These are phyloP conservation scores for Panus rudis DNA, from an alignment of 768 basidiomycete genomes.

Conservation along the genomic window DNA sequence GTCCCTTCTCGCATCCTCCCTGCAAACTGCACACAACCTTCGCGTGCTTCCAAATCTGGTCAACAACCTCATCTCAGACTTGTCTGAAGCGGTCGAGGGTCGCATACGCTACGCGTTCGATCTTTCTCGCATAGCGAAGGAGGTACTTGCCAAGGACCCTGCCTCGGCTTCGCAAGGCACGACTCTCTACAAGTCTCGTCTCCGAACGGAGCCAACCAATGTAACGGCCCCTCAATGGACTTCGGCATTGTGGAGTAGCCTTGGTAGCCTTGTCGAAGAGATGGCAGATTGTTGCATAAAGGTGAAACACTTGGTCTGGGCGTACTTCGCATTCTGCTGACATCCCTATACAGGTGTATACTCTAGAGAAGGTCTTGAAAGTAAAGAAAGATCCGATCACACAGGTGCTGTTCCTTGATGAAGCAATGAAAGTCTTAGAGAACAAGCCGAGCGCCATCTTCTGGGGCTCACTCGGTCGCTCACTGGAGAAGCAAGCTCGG, in stretches of 20 bases:
- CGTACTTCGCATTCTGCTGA: not conserved
- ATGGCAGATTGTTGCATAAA: conserved; percentile 91
- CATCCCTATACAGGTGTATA: conserved; percentile 62
- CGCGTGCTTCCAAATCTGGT: conserved; percentile 79
- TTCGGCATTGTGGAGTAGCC: conserved; percentile 68
- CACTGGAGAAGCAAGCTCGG: conserved; percentile 75
- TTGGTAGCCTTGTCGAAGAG: conserved; percentile 81
- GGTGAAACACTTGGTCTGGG: conserved; percentile 29
- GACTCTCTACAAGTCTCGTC: conserved; percentile 73
- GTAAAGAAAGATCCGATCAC: conserved; percentile 80
- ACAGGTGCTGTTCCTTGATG: conserved; percentile 79
- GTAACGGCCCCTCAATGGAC: conserved; percentile 84
- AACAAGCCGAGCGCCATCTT: conserved; percentile 88
- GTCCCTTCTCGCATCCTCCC: conserved; percentile 81
- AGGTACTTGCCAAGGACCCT: conserved; percentile 57
- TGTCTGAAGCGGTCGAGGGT: conserved; percentile 77
- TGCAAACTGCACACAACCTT: conserved; percentile 95
- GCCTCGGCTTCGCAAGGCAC: conserved; percentile 23
- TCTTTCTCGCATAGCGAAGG: conserved; percentile 77
- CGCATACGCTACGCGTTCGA: conserved; percentile 84
- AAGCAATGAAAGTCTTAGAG: conserved; percentile 89
- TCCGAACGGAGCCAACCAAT: conserved; percentile 86
- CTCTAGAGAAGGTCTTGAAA: conserved; percentile 87
- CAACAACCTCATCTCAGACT: conserved; percentile 65
- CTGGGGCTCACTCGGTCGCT: conserved; percentile 76